Evolutionary conservation across 2,329 filamentous ascomycete genomes (phyloP).

Genomic region (Scedosporium aurantiacum): DNA sequence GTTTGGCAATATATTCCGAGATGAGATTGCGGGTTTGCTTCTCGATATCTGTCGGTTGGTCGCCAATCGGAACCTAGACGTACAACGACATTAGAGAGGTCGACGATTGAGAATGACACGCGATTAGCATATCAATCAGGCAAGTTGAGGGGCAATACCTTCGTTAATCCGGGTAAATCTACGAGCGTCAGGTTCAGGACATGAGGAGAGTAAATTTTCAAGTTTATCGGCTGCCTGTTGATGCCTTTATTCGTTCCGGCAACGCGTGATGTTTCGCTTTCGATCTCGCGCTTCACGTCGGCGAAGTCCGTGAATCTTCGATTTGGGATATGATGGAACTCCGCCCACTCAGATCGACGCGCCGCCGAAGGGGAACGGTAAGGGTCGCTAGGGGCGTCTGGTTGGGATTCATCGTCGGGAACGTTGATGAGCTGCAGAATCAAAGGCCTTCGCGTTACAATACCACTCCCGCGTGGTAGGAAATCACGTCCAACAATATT

Average conservation of each 20-base stretch:
- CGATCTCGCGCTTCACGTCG: constrained; percentile 92
- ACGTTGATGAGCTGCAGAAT: constrained; percentile 99
- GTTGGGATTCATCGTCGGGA: constrained; percentile 58
- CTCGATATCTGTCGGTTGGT: constrained; percentile 95
- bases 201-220: constrained; percentile 96
- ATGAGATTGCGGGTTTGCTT: constrained; percentile 96
- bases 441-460: constrained; percentile 85
- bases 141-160: constrained; percentile 39
- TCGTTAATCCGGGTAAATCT: constrained; percentile 89
- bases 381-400: constrained; percentile 54
- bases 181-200: constrained; percentile 94
- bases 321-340: constrained; percentile 91
- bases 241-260: constrained; percentile 95
- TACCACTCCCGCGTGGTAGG: constrained; percentile 88
- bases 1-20: constrained; percentile 96
- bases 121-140: not conserved
- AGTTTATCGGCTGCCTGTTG: constrained; percentile 92
- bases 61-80: constrained; percentile 78
- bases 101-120: too few species aligned
- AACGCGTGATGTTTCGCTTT: constrained; percentile 89
- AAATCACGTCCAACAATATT: constrained; percentile 98
- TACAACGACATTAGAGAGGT: constrained; percentile 11
- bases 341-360: constrained; percentile 66
- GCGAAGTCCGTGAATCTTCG: constrained; percentile 83
- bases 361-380: constrained; percentile 68